Evolutionary conservation across 148 eudicot genomes (phyloP).

Genomic region (Persicaria tinctoria): DNA sequence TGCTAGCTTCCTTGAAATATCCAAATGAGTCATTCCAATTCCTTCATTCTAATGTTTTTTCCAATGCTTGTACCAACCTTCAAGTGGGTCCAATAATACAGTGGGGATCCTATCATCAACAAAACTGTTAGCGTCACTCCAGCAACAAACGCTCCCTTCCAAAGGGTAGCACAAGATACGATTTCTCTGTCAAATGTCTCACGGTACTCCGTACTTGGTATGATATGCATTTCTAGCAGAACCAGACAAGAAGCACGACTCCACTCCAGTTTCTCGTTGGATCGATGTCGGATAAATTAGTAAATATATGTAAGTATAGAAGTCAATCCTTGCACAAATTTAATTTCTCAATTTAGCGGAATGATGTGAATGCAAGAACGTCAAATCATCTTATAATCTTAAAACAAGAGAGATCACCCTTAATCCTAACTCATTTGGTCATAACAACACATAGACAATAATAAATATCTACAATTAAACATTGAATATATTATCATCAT

Average conservation of each 20-base stretch:
- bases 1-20: no score
- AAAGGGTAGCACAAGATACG: constrained; percentile 62
- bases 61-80: constrained; percentile 28
- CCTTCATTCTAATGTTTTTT: no score
- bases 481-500: no score
- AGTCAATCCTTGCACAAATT: background rate
- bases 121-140: constrained; percentile 70
- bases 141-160: constrained; percentile 81
- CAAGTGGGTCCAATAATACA: constrained; percentile 71
- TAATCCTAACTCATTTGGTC: no score
- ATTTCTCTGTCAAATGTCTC: constrained; percentile 29
- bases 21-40: no score
- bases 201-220: constrained; percentile 46
- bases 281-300: background rate
- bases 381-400: no score
- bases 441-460: no score
- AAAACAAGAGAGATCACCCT: no score
- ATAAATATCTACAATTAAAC: no score
- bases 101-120: constrained; percentile 58
- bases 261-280: constrained; percentile 43
- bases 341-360: background rate
- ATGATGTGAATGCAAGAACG: no score
- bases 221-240: constrained; percentile 91
- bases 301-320: background rate
- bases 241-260: constrained; percentile 76